These are phyloP conservation scores for Eucalyptus regnans DNA, from an alignment of 345 rosid species.

Conservation along the genomic window DNA sequence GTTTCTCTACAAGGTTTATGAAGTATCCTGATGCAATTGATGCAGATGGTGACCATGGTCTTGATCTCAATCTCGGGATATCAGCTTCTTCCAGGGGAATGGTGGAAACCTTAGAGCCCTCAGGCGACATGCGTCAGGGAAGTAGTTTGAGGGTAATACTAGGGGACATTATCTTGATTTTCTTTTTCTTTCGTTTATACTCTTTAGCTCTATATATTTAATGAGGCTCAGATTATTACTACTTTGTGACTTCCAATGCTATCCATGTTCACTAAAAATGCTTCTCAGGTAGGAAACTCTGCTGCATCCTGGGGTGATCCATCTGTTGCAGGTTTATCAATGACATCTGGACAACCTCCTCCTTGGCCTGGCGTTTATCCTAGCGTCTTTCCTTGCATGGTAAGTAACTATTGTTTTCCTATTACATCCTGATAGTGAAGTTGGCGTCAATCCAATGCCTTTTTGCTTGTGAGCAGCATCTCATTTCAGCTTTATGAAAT, in stretches of 20 bases:
- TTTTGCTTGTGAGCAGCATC: neutral
- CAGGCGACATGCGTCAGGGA: neutral
- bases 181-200: neutral
- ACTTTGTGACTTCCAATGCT: constrained; percentile 1
- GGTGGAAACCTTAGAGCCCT: constrained; percentile 26
- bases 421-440: neutral
- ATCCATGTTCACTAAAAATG: constrained; percentile 20
- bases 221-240: neutral
- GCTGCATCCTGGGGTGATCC: constrained; percentile 15
- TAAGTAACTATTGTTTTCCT: neutral
- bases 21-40: neutral
- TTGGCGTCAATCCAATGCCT: neutral
- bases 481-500: neutral
- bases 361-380: constrained; percentile 30
- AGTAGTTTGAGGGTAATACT: neutral
- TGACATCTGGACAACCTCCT: constrained; percentile 42
- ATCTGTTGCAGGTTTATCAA: constrained; percentile 30
- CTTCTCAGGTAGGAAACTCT: neutral
- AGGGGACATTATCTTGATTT: neutral
- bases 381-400: constrained; percentile 39
- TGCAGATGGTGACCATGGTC: constrained; percentile 35
- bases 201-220: neutral
- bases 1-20: neutral
- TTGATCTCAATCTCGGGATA: constrained; percentile 79
- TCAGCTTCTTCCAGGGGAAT: constrained; percentile 38